Base-by-base conservation (phyloP, 345 rosid species). In the Litchi chinensis region DNA sequence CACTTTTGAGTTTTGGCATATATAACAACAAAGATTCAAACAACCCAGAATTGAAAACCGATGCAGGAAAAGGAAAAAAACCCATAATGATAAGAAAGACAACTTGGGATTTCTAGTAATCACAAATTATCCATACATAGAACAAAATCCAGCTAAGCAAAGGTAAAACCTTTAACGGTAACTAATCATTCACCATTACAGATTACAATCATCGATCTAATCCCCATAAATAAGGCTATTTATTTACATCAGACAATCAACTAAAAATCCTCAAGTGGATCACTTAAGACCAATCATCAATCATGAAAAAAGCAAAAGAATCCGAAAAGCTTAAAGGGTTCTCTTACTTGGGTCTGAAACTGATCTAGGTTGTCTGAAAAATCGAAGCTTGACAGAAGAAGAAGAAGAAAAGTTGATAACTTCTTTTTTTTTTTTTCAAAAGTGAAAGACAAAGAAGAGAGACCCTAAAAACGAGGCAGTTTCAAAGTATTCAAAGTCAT, bases 401-500 rank as follows among this genome's bases (percentile, higher is more conserved):
- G 66, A 77, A 76, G 63, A 71, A 24, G 50, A 75, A 64, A 80
- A 21, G 79, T 19, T 68, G 19, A 40, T 50, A 44, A 65, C 26
- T 65, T 59, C 28, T 1, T 62, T 19, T 37, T 77, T 37, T 77
- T 65, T 19, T 44, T 19, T 37, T 77, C 75, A 71, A 71, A 15
- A 57, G 44, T 43, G n/a, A 78, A 75, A n/a, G 71, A 64, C 4
- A 32, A 76, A 63, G 22, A 57, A 67, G 74, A 79, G 80, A 63
- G 65, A 76, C 79, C 15, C 68, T 41, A 79, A 13, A 76, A 65
- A 75, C 70, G 85, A 85, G 89, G 86, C 71, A 65, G 82, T 80
- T 86, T 79, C 83, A 85, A 87, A 82, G 87, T 80, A 84, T 84
- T 87, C 92, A 76, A 85, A 88, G 89, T 77, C 86, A 68, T n/a